Evolutionary conservation across 306 rosid species (phyloP).

Genomic region (Sicyos edulis): DNA sequence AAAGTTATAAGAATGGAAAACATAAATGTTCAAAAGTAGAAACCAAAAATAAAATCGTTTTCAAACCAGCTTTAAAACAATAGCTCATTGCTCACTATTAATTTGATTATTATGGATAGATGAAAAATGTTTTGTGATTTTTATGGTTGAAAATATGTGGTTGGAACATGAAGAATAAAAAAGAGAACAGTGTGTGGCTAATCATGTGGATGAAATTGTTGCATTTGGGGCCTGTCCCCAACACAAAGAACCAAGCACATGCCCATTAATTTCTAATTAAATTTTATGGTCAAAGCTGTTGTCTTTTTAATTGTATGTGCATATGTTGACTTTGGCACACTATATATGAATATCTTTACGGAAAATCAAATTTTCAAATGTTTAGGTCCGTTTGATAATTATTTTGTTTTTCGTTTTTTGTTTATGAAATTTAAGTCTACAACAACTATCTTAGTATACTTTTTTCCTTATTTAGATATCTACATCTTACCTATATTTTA

Average conservation of each 20-base stretch:
- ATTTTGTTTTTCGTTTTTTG: too few relatives aligned
- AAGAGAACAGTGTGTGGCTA: neutral
- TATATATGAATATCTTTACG: neutral
- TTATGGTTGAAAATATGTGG: neutral
- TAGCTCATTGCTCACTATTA: neutral
- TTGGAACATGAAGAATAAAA: neutral
- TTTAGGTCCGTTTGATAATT: too few relatives aligned
- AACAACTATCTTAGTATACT: too few relatives aligned
- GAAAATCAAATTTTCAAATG: neutral
- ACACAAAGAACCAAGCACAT: conserved; percentile 15
- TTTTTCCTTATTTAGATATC: too few relatives aligned
- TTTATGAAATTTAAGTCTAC: too few relatives aligned
- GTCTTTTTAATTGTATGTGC: neutral
- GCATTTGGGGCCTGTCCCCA: conserved; percentile 15
- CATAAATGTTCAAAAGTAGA: too few relatives aligned
- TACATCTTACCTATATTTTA: too few relatives aligned
- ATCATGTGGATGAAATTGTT: conserved; percentile 13
- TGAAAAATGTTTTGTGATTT: neutral
- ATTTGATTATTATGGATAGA: too few relatives aligned
- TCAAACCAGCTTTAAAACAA: neutral
- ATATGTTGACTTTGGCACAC: neutral
- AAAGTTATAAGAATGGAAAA: too few relatives aligned
- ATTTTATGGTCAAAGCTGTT: neutral
- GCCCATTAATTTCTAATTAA: neutral
- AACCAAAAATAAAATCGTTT: neutral